phyloP scores from a whole-genome alignment of 768 basidiomycete species.

The Leccinum obscurum region DNA sequence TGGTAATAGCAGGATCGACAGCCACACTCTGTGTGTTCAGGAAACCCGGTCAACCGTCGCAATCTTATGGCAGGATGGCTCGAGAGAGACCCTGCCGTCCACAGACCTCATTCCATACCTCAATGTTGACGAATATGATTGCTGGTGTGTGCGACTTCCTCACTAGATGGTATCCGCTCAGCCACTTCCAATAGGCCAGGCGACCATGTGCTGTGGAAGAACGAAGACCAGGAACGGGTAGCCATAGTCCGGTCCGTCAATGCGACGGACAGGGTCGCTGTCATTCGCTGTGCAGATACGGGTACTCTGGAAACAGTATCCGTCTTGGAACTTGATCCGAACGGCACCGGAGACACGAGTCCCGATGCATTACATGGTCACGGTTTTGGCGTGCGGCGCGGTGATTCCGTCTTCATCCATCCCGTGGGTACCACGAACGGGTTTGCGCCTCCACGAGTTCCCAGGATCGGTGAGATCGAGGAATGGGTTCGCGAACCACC shows the following conservation, averaged over 20 bases:
- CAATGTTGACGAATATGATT: conserved; percentile 90
- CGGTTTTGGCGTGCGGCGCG: conserved; percentile 76
- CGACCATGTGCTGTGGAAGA: conserved; percentile 84
- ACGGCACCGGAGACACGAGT: conserved; percentile 60
- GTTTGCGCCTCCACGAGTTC: conserved; percentile 64
- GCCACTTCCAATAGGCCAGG: conserved; percentile 65
- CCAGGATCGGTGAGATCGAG: conserved; percentile 83
- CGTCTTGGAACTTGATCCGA: conserved; percentile 85
- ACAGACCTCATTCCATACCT: conserved; percentile 76
- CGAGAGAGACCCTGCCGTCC: conserved; percentile 57
- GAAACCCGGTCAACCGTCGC: conserved; percentile 70
- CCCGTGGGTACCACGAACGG: conserved; percentile 71
- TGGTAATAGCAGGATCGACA: conserved; percentile 45
- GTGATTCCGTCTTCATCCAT: conserved; percentile 85
- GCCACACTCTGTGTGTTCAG: conserved; percentile 60
- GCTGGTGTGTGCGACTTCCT: conserved; percentile 55
- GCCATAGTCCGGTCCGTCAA: conserved; percentile 82
- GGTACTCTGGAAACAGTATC: conserved; percentile 65
- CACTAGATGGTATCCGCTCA: conserved; percentile 5
- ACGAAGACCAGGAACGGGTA: conserved; percentile 62
- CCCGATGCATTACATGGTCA: conserved; percentile 47
- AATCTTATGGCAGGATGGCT: conserved; percentile 89
- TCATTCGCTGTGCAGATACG: conserved; percentile 57
- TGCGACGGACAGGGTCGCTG: conserved; percentile 67
- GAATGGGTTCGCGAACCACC: conserved; percentile 70